Evolutionary conservation across 352 stramenopile genomes (phyloP), one percentile per base, ranked within the genome.

Genomic region (Phytophthora idaei): DNA sequence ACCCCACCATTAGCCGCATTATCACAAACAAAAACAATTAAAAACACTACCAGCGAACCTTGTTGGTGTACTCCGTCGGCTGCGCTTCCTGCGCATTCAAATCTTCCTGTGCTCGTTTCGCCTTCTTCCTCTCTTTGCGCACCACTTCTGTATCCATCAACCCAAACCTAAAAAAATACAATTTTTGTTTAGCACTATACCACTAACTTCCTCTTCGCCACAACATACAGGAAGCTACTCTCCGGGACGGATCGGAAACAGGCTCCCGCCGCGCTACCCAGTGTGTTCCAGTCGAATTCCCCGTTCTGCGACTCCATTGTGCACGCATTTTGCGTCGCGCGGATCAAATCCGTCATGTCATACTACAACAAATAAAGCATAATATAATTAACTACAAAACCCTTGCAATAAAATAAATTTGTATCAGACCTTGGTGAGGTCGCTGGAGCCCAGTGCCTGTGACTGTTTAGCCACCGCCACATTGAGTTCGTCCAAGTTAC

Each of bases 401-500:
- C 37, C 15, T 17, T 21, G 28, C 45, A 45, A 45, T 47, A 29
- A 32, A 32, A 44, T 56, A 15, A 49, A n/a, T 28, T 39, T 15
- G 0, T 46, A 12, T 15, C 15, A 25, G 25, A 81, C 78, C 70
- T 94, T 92, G 52, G 83, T 92, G 25, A 92, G 62, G 57, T 94
- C 84, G 54, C 81, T 93, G 0, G 86, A 76, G 14, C 84, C 80
- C 31, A 94, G 65, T 1, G 83, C 74, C 48, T 92, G 77, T 5
- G 79, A 87, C 73, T 94, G 86, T 63, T 93, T 93, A 32, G 77
- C 71, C 10, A 94, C 81, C 0, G 85, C 82, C 36, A 80, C 77
- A 61, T 92, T 94, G 42, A 94, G 80, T 56, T 94, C 86, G 60
- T 94, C 86, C 39, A 94, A 73, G 57, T 94, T 94, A 36, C 70